These are phyloP conservation scores for Citrullus amarus DNA, from an alignment of 306 rosid species.

Conservation along the genomic window DNA sequence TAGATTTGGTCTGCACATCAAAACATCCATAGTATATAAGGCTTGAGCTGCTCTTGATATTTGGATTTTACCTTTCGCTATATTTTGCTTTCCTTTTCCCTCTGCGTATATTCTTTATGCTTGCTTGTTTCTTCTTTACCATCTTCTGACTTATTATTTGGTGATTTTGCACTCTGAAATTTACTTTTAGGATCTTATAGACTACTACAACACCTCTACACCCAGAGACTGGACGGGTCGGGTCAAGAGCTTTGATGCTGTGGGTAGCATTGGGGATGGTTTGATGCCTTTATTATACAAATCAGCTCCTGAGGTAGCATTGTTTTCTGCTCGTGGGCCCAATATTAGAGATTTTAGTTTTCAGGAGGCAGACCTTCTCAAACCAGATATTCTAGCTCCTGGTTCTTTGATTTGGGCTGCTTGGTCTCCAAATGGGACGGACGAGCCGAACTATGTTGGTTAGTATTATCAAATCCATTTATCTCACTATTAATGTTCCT, in stretches of 20 bases:
- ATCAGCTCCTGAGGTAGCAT: slow-evolving; percentile 96
- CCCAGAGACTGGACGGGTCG: slow-evolving; percentile 98
- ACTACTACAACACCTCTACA: slow-evolving; percentile 80
- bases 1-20: background rate
- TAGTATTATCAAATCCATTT: slow-evolving; percentile 8
- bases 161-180: slow-evolving; percentile 17
- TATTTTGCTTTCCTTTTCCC: background rate
- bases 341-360: slow-evolving; percentile 82
- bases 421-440: slow-evolving; percentile 99
- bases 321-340: slow-evolving; percentile 95
- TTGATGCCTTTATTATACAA: slow-evolving; percentile 81
- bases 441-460: slow-evolving; percentile 86
- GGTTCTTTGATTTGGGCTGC: slow-evolving; percentile 99
- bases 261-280: slow-evolving; percentile 84
- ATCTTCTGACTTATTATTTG: slow-evolving; percentile 1
- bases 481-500: background rate
- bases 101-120: background rate
- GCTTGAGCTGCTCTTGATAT: background rate
- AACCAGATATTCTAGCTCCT: slow-evolving; percentile 97
- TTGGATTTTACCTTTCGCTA: background rate
- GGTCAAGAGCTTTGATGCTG: slow-evolving; percentile 71
- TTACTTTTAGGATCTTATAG: slow-evolving; percentile 64
- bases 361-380: slow-evolving; percentile 98
- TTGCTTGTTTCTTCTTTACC: background rate
- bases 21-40: background rate